phyloP scores from a whole-genome alignment of 73 alveolate genomes.

The Paramecium caudatum region DNA sequence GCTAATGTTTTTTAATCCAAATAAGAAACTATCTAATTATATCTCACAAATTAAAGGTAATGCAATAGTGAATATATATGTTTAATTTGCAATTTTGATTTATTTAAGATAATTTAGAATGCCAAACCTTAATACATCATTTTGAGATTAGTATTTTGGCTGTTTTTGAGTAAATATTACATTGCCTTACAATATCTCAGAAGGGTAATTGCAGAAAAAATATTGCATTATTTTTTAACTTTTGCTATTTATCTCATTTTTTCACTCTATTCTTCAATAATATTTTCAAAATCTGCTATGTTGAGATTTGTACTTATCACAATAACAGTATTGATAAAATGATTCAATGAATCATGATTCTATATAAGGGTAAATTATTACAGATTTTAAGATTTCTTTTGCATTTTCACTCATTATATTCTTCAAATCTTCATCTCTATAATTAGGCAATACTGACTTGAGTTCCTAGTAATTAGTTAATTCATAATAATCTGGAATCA shows the following conservation, averaged over 20 bases:
- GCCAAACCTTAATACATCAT: not conserved
- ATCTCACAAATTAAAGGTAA: not conserved
- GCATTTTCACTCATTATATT: not conserved
- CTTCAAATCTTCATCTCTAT: not conserved
- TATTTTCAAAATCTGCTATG: not conserved
- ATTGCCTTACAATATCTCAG: conserved; percentile 1
- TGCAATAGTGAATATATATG: not conserved
- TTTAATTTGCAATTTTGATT: not conserved
- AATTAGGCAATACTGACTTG: not conserved
- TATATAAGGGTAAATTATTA: not conserved
- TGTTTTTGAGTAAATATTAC: not conserved
- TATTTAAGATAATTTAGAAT: not conserved
- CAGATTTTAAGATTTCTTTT: conserved; percentile 13
- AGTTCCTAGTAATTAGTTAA: not conserved
- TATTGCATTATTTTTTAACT: not conserved
- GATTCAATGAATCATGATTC: not conserved
- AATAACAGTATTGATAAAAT: not conserved
- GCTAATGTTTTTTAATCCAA: not conserved
- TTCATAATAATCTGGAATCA: conserved; percentile 1
- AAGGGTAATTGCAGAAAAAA: not conserved
- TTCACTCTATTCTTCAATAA: not conserved
- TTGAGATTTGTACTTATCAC: not conserved
- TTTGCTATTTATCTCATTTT: not conserved
- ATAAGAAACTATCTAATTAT: not conserved
- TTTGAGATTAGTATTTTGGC: not conserved